phyloP scores from a whole-genome alignment of 768 basidiomycete species.

The Lactarius sp. region DNA sequence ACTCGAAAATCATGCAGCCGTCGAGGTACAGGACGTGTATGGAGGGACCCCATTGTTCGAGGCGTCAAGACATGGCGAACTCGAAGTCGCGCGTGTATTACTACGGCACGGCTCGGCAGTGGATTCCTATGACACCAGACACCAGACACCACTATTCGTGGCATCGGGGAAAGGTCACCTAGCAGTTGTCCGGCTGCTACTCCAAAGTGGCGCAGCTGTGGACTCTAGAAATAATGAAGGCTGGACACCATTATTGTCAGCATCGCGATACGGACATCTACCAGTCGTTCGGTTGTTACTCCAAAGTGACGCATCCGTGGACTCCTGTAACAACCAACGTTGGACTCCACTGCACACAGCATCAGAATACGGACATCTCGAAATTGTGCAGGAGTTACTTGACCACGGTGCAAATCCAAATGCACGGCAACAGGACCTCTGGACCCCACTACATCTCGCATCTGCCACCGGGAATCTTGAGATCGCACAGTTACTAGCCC shows the following conservation, averaged over 20 bases:
- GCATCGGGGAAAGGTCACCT: neutral
- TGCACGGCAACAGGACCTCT: neutral
- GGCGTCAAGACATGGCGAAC: neutral
- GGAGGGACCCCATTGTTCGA: neutral
- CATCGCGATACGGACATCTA: neutral
- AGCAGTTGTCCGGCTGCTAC: neutral
- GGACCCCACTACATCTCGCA: neutral
- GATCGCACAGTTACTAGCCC: neutral
- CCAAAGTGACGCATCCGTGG: neutral
- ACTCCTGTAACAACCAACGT: neutral
- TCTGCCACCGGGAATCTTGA: neutral
- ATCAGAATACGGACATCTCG: neutral
- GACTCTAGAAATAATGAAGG: neutral
- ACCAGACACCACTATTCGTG: neutral
- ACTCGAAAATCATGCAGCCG: neutral
- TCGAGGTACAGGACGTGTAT: fast-evolving
- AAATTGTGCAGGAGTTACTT: neutral
- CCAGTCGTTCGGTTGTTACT: neutral
- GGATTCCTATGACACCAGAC: neutral
- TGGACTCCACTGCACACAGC: neutral
- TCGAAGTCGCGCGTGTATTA: neutral
- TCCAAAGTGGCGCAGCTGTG: neutral
- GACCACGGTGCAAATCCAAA: neutral
- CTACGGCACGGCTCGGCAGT: neutral
- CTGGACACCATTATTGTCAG: neutral